Percentiles rank a stretch among this genome's conserved stretches.
phyloP scores from a whole-genome alignment of 257 asterid species.

The Ilex asprella region DNA sequence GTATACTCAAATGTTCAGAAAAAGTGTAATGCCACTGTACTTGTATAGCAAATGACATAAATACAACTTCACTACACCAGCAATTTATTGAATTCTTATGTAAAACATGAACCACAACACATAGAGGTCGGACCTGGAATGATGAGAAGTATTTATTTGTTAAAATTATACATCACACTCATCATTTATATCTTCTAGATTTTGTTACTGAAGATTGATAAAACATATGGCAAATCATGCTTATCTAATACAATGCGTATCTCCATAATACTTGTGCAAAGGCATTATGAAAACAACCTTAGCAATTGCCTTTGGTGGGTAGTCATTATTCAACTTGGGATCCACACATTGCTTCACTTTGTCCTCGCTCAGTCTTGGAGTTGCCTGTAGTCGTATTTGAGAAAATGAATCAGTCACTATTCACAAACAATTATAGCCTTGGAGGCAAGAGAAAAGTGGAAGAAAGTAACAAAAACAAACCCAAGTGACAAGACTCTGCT shows the following conservation, averaged over 20 bases:
- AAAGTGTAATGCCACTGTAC: too few relatives aligned
- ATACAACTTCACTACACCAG: too few relatives aligned
- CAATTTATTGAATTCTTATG: too few relatives aligned
- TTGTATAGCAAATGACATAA: too few relatives aligned
- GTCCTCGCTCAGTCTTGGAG: slow-evolving; percentile 36
- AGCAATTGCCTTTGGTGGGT: slow-evolving; percentile 20
- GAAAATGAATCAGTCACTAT: slow-evolving; percentile 5
- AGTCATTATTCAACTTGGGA: slow-evolving; percentile 21
- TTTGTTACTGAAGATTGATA: too few relatives aligned
- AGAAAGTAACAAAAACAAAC: slow-evolving; percentile 9
- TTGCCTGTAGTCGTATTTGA: slow-evolving; percentile 13
- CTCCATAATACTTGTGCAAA: neutral
- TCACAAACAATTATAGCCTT: neutral
- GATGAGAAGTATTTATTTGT: too few relatives aligned
- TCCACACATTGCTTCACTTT: slow-evolving; percentile 37
- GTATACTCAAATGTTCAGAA: too few relatives aligned
- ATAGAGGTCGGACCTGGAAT: too few relatives aligned
- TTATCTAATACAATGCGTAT: neutral
- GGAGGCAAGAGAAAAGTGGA: neutral
- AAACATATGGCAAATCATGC: too few relatives aligned
- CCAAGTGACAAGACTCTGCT: slow-evolving; percentile 24
- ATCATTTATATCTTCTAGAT: too few relatives aligned
- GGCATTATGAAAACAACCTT: slow-evolving; percentile 11
- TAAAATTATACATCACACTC: too few relatives aligned
- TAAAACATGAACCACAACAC: too few relatives aligned